Evolutionary conservation across 441 rosid genomes (phyloP), one percentile per base, ranked within the genome.

Genomic region (Viola pubescens): DNA sequence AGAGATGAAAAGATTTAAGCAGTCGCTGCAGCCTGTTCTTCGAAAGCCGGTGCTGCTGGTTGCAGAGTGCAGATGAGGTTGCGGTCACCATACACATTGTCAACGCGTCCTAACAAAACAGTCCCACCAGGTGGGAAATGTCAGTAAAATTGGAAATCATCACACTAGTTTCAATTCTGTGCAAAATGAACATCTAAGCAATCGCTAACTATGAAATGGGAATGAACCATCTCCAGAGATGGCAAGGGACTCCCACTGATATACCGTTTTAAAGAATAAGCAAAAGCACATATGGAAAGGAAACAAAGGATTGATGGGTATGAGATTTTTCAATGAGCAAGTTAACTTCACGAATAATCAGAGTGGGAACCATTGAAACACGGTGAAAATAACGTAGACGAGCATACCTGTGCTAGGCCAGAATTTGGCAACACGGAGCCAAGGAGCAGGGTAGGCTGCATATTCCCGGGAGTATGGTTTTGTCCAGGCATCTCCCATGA

Each of bases 1-100:
- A 6, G 12, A 4, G 37, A 56, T 11, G 69, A 38, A 47, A 66
- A 45, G 12, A 42, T 9, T 69, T 72, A 86, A 51, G 87, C 97
- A 48, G 83, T 83, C 34, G 98, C 97, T 40, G 89, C 98, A 34
- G 84, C 94, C 72, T 73, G 77, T 71, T 89, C 97, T 74, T 92
- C 98, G 1, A 67, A 86, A 63, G 54, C 68, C 59, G 76, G 87
- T 12, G 87, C 72, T 3, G 67, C 84, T 19, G 91, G 73, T 4
- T 69, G 91, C 63, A 92, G 97, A 64, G 96, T 89, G 77, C 96
- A 87, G 65, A 84, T 64, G 62, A 92, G 89, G 73, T 92, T 85
- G 81, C 96, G 90, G 70, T 92, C 98, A 19, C 98, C 97, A 44
- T 92, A 87, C 46, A 92, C 97, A 53, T 89, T 92, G 80, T 89